A percentile compares a stretch with the other conserved stretches of the same genome.
Evolutionary conservation across 805 yeast genomes (phyloP).

Genomic region (Metschnikowia cubensis): DNA sequence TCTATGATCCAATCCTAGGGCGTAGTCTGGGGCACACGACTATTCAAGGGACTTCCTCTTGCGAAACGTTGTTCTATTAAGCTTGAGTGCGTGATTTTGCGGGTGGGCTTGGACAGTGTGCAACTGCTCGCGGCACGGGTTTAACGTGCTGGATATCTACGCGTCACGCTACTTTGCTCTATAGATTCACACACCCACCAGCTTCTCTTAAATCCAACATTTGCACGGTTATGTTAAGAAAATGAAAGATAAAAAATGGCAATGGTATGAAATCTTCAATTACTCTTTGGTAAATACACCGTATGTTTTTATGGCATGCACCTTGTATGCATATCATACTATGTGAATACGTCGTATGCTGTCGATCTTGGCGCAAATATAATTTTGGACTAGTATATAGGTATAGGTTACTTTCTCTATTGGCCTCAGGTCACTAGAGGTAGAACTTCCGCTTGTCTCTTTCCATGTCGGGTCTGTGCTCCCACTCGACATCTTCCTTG

Average conservation of each 20-base stretch:
- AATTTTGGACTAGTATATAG: not conserved
- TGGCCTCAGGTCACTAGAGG: slow-evolving; percentile 37
- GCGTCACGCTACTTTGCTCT: not conserved
- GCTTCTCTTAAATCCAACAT: not conserved
- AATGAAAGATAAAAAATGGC: no score
- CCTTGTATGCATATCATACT: not conserved
- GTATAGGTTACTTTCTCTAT: not conserved
- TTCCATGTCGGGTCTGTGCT: slow-evolving; percentile 94
- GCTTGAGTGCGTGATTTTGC: slow-evolving; percentile 2
- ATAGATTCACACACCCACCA: not conserved
- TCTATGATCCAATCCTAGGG: not conserved
- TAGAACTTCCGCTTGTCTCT: slow-evolving; percentile 91
- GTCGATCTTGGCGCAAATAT: not conserved
- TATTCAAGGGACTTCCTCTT: not conserved
- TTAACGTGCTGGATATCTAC: not conserved
- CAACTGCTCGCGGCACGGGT: slow-evolving; percentile 6
- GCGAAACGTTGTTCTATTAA: not conserved
- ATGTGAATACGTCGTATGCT: not conserved
- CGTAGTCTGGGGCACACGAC: not conserved
- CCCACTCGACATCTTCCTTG: slow-evolving; percentile 93
- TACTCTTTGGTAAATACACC: no score
- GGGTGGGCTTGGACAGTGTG: slow-evolving; percentile 3
- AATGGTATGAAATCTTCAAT: no score
- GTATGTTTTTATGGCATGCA: no score
- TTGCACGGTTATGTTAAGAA: not conserved